Base-by-base conservation (phyloP, 345 rosid genomes). In the Boechera stricta region DNA sequence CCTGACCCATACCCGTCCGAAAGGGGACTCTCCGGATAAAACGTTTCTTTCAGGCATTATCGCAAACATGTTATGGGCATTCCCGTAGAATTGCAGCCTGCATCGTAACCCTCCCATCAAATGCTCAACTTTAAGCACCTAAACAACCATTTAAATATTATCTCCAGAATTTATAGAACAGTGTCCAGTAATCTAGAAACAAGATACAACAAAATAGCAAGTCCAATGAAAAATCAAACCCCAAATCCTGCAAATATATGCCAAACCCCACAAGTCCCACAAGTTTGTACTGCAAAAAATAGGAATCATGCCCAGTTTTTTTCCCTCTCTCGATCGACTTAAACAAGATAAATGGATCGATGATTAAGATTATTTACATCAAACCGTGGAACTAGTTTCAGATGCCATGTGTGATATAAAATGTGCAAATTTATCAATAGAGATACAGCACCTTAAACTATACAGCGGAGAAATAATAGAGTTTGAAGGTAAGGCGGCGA, bases 1-100 rank as follows among this genome's bases (percentile, higher is more conserved):
- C 85, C 91, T 86, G 35, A 54, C 33, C 56, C 82, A 88, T 15
- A 79, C 71, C 73, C 86, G 70, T 45, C 82, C 58, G 28, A 72
- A 65, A 11, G 66, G 29, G 3, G 67, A 67, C 42, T 83, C 78
- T 57, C 33, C 48, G 1, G 10, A 36, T 54, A 60, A 61, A 28
- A 44, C 18, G 21, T 32, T 73, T 80, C 86, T 87, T 55, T 72
- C 63, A 69, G 87, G 79, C 80, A 86, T 70, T 81, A 45, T 52
- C 38, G 29, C 89, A 79, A 85, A 84, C 89, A 84, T 0, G 7
- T 81, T 79, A 74, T 33, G 77, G 29, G 59, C 51, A 47, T 44
- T 51, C 8, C 49, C 42, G 67, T 32, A 38, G 16, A 65, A 67
- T 16, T 31, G 74, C 29, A 58, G 8, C n/a, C 10, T 10, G 7